Conservation (phyloP, 805 yeast species). For the Kodamaea kakaduensis region DNA sequence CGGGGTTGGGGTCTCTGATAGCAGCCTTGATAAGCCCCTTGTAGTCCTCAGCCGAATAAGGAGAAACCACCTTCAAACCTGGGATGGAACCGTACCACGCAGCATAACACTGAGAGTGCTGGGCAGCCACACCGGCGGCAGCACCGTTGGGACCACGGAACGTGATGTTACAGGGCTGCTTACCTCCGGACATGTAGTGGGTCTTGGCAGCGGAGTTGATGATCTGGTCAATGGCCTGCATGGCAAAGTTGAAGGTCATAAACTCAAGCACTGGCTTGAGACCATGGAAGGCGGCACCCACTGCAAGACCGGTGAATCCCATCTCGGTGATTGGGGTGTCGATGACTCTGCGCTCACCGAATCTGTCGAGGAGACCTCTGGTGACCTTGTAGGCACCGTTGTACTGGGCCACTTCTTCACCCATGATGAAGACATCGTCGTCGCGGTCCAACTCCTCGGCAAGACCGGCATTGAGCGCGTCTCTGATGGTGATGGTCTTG, state of each 20-base stretch:
- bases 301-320: conserved; percentile 95
- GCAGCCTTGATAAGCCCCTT: conserved; percentile 96
- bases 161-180: conserved; percentile 92
- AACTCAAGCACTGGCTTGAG: conserved; percentile 96
- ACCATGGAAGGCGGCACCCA: conserved; percentile 95
- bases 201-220: conserved; percentile 99
- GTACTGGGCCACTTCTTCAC: conserved; percentile 99
- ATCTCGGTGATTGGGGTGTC: conserved; percentile 99
- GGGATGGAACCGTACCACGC: conserved; percentile 99
- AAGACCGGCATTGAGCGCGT: conserved; percentile 89
- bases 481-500: conserved; percentile 83
- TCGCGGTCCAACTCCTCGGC: conserved; percentile 98
- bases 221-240: conserved; percentile 99
- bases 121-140: conserved; percentile 99
- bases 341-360: conserved; percentile 88
- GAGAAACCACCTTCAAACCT: conserved; percentile 94
- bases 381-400: conserved; percentile 99
- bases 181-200: conserved; percentile 99
- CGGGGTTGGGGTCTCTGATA: conserved; percentile 98
- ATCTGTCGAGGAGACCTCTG: conserved; percentile 90
- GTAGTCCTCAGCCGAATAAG: conserved; percentile 93
- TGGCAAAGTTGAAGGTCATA: conserved; percentile 99
- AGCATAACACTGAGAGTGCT: conserved; percentile 96
- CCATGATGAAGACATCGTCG: conserved; percentile 89
- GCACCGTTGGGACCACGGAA: conserved; percentile 99